Conservation (phyloP, 2,329 filamentous ascomycete species). For the Grosmannia penicillata region DNA sequence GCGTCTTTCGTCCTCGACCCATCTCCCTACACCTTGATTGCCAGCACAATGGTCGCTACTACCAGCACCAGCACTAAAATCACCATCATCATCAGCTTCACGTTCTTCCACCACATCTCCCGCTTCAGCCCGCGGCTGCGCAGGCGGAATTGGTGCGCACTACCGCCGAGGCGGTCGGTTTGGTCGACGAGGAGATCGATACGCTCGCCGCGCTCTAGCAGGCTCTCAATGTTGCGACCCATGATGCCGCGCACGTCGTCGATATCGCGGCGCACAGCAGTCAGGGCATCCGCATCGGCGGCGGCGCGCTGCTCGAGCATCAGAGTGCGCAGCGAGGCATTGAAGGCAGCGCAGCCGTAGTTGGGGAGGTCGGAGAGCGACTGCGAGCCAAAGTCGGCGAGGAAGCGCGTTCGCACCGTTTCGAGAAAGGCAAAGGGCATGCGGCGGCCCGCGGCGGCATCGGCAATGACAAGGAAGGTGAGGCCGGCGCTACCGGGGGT, state of each 20-base stretch:
- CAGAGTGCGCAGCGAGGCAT: constrained; percentile 57
- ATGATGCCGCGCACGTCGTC: constrained; percentile 86
- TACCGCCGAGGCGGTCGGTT: constrained; percentile 81
- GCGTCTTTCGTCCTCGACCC: too few relatives aligned
- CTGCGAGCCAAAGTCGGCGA: constrained; percentile 50
- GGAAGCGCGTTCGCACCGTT: constrained; percentile 80
- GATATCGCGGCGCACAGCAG: constrained; percentile 75
- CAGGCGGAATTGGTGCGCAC: constrained; percentile 79
- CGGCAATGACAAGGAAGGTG: constrained; percentile 82
- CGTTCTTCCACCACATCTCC: constrained; percentile 99
- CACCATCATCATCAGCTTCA: constrained; percentile 78
- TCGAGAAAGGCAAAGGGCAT: constrained; percentile 87
- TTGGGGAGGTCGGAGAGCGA: constrained; percentile 62
- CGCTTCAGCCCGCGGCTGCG: constrained; percentile 74
- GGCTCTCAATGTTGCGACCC: constrained; percentile 86
- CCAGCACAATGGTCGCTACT: constrained; percentile 38
- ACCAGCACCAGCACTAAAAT: constrained; percentile 51
- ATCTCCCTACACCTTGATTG: constrained; percentile 24
- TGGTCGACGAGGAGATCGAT: constrained; percentile 93
- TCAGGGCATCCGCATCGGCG: constrained; percentile 63
- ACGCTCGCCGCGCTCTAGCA: constrained; percentile 79
- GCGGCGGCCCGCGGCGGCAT: constrained; percentile 66
- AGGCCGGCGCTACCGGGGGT: constrained; percentile 57
- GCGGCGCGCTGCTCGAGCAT: constrained; percentile 79
- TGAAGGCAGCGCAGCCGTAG: constrained; percentile 84